phyloP scores from a whole-genome alignment of 192 early-diverging fungal genomes.

The Mortierella antarctica region DNA sequence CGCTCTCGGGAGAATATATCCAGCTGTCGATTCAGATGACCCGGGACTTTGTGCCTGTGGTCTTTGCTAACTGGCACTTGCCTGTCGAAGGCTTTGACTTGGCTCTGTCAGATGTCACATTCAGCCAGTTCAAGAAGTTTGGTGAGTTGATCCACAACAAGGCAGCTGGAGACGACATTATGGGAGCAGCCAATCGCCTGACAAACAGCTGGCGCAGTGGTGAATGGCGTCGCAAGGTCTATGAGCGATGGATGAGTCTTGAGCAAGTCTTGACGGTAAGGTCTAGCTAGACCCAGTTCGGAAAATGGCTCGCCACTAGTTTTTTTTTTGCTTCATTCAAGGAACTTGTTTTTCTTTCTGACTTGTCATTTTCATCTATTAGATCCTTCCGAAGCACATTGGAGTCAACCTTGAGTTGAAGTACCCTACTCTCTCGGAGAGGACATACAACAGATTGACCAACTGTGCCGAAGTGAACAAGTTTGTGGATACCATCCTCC shows the following conservation, averaged over 20 bases:
- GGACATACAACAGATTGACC: conserved; percentile 58
- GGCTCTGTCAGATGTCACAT: conserved; percentile 64
- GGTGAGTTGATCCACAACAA: conserved; percentile 37
- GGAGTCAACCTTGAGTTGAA: conserved; percentile 91
- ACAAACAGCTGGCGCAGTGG: conserved; percentile 27
- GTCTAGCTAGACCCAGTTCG: background rate
- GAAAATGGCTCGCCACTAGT: too few species aligned
- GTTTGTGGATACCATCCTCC: conserved; percentile 90
- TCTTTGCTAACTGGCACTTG: conserved; percentile 82
- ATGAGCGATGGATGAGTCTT: conserved; percentile 64
- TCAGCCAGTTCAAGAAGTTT: conserved; percentile 61
- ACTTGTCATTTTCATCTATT: conserved; percentile 3
- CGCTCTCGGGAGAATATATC: conserved; percentile 93
- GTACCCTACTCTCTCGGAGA: conserved; percentile 82
- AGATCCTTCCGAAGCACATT: conserved; percentile 75
- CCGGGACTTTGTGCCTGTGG: conserved; percentile 86
- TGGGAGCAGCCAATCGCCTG: conserved; percentile 9
- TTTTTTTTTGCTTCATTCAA: background rate
- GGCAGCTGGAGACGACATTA: conserved; percentile 34
- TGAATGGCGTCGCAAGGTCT: conserved; percentile 47
- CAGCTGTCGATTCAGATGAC: conserved; percentile 92
- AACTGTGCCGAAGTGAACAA: conserved; percentile 80
- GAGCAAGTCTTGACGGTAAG: conserved; percentile 82
- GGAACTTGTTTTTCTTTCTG: background rate
- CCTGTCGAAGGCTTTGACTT: conserved; percentile 65